Conservation (phyloP, 2,329 filamentous ascomycete species). For the Aspergillus brasiliensis region DNA sequence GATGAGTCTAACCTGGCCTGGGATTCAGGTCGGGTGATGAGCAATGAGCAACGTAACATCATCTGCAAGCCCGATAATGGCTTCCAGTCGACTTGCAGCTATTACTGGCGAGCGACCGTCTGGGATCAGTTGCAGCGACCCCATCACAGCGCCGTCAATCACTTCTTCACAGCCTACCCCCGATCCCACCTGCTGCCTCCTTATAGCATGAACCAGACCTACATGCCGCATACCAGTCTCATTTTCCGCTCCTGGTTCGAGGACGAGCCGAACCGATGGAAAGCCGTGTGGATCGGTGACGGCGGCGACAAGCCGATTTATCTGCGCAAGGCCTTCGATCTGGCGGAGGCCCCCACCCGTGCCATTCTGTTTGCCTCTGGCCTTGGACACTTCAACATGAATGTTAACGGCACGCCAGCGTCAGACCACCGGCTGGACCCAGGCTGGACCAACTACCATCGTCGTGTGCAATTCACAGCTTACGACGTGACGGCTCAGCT, state of each 20-base stretch:
- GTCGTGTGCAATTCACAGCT: constrained; percentile 42
- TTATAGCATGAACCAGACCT: constrained; percentile 31
- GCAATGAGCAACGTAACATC: constrained; percentile 26
- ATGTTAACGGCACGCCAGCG: constrained; percentile 21
- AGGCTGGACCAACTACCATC: constrained; percentile 30
- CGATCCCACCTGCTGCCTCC: constrained; percentile 25
- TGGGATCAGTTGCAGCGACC: constrained; percentile 17
- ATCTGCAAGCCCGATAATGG: constrained; percentile 20
- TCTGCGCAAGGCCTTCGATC: constrained; percentile 22
- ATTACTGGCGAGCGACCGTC: constrained; percentile 25
- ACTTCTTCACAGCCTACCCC: constrained; percentile 27
- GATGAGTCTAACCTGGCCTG: constrained; percentile 7
- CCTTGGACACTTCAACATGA: constrained; percentile 28
- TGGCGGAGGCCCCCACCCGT: constrained; percentile 10
- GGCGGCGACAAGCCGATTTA: constrained; percentile 30
- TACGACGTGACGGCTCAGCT: constrained; percentile 46
- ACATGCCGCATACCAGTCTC: constrained; percentile 28
- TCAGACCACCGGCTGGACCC: constrained; percentile 28
- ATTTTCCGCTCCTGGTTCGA: constrained; percentile 31
- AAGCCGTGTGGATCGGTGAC: constrained; percentile 29
- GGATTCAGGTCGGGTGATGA: constrained; percentile 24
- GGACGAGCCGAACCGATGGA: constrained; percentile 26
- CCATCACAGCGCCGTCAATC: constrained; percentile 18
- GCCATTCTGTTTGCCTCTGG: constrained; percentile 27
- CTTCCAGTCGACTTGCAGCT: constrained; percentile 23